Base-by-base conservation (phyloP, 2,329 filamentous ascomycete genomes). In the Berkeleyomyces basicola region DNA sequence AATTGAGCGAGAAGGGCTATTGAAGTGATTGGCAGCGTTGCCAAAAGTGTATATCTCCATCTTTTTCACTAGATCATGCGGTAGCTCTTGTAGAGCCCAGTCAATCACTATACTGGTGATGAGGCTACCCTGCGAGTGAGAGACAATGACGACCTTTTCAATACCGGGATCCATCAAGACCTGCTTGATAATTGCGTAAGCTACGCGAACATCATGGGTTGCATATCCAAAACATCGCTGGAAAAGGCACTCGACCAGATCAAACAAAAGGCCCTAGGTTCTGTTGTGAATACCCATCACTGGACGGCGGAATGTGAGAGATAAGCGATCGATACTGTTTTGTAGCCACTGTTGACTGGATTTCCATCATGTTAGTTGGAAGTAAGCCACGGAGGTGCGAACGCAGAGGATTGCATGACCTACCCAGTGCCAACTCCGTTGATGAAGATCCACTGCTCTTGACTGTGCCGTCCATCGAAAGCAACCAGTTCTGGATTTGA, bases 21-120 rank as follows among this genome's bases (percentile, higher is more conserved):
- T 90, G 75, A 90, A 91, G 71, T 91, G 87, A 68, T 89, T 89
- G 0, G 88, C 85, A 0, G 87, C 87, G 63, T 82, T 86, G 37
- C 86, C 88, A 70, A 92, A 92, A 0, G 87, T 91, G 71, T 85
- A 86, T 2, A 92, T 80, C 71, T 92, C 87, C 0, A 90, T 77
- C 67, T 89, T 87, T 1, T 76, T 72, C 4, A 90, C 74, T 3
- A 85, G 73, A 66, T 85, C 79, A 63, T 84, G 82, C 0, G 85
- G 81, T 10, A 89, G 73, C 69, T 90, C 87, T 66, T 85, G 82
- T 1, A 90, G 76, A 1, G 92, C 77, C 85, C 87, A 88, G 72
- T 93, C 88, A 5, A 91, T 72, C 4, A 88, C 83, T 62, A 90
- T 74, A 2, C 85, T 80, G 1, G 84, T 85, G 69, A 89, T 83